Evolutionary conservation across 2,329 filamentous ascomycete species (phyloP).

Genomic region (Chaetomium sp.): DNA sequence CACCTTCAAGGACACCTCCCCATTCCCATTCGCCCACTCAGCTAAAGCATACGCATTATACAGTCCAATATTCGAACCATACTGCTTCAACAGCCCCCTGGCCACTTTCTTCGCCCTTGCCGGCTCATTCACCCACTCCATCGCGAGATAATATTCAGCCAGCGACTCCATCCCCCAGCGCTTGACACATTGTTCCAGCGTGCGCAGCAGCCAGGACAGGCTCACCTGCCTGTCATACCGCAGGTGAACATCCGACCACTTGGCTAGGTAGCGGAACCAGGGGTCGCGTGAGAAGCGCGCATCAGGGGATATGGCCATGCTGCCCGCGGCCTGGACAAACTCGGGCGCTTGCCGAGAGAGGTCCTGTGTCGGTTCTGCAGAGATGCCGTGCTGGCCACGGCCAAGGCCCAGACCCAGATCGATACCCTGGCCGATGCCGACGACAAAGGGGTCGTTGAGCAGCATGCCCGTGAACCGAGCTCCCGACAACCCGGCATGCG

Average conservation of each 20-base stretch:
- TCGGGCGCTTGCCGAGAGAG: constrained; percentile 17
- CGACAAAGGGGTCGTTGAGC: constrained; percentile 45
- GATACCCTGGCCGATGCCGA: constrained; percentile 31
- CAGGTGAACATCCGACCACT: constrained; percentile 20
- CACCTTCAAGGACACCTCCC: constrained; percentile 54
- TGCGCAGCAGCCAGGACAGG: constrained; percentile 42
- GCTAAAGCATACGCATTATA: constrained; percentile 77
- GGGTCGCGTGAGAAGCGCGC: constrained; percentile 43
- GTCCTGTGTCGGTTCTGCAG: constrained; percentile 1
- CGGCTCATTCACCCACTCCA: constrained; percentile 53
- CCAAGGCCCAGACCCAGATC: constrained; percentile 9
- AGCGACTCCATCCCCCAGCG: constrained; percentile 43
- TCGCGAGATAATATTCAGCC: constrained; percentile 63
- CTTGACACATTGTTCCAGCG: constrained; percentile 52
- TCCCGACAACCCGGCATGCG: constrained; percentile 36
- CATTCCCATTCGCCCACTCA: constrained; percentile 54
- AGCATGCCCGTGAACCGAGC: constrained; percentile 32
- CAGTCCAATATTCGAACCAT: constrained; percentile 56
- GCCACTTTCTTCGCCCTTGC: constrained; percentile 59
- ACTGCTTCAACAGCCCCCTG: constrained; percentile 65
- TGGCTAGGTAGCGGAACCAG: constrained; percentile 41
- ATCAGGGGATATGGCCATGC: constrained; percentile 38
- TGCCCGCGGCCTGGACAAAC: constrained; percentile 29
- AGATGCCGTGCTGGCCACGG: too few relatives aligned
- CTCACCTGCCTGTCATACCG: constrained; percentile 30